These are phyloP conservation scores for Babesia bovis DNA, from an alignment of 169 alveolate genomes.

Conservation along the genomic window DNA sequence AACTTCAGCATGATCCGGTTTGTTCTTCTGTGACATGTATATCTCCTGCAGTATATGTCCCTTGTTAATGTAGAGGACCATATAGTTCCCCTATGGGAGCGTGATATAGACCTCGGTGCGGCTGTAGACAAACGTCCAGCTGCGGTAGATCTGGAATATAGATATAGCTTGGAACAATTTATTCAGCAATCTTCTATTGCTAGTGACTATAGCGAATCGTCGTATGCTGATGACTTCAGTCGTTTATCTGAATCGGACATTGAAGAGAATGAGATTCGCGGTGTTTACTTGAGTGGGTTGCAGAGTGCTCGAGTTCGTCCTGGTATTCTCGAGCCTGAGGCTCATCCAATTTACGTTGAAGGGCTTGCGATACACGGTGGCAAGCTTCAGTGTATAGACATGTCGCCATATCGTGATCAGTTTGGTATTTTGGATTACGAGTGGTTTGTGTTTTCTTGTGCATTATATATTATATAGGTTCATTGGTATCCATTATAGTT, in stretches of 20 bases:
- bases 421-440: constrained; percentile 42
- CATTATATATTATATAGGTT: constrained; percentile 21
- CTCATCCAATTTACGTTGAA: constrained; percentile 36
- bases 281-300: constrained; percentile 44
- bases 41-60: constrained; percentile 37
- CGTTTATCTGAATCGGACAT: constrained; percentile 49
- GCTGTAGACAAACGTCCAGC: constrained; percentile 11
- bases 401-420: constrained; percentile 56
- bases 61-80: constrained; percentile 56
- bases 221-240: constrained; percentile 44
- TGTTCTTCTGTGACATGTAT: background rate
- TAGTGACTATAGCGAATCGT: constrained; percentile 46
- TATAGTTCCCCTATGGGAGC: constrained; percentile 54
- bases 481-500: constrained; percentile 33
- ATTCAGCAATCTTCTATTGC: constrained; percentile 35
- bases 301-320: constrained; percentile 18
- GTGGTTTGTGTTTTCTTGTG: constrained; percentile 16
- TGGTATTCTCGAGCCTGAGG: constrained; percentile 39
- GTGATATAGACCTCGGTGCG: background rate
- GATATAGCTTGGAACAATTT: constrained; percentile 47
- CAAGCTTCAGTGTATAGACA: constrained; percentile 40
- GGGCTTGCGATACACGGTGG: constrained; percentile 48
- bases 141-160: constrained; percentile 30
- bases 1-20: constrained; percentile 47
- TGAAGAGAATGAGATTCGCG: constrained; percentile 45